phyloP scores from a whole-genome alignment of 176 grass and related monocot genomes.

The Carex kokanica region DNA sequence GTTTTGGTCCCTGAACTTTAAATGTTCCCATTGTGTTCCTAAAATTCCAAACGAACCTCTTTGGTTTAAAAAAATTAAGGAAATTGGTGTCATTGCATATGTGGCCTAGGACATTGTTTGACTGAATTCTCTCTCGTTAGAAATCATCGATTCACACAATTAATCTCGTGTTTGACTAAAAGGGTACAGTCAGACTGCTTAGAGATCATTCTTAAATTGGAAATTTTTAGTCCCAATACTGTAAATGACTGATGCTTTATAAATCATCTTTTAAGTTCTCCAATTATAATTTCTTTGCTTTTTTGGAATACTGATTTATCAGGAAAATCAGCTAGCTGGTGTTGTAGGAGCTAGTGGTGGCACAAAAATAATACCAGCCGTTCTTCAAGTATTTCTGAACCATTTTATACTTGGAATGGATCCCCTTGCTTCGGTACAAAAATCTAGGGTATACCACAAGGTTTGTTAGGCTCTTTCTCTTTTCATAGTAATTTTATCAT shows the following conservation, averaged over 20 bases:
- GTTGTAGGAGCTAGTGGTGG: constrained; percentile 79
- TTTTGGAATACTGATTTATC: background rate
- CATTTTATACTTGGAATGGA: constrained; percentile 74
- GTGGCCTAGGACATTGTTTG: background rate
- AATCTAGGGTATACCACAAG: constrained; percentile 71
- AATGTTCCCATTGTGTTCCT: background rate
- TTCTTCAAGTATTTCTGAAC: constrained; percentile 71
- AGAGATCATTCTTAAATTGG: background rate
- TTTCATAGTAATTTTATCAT: background rate
- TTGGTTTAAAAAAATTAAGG: background rate
- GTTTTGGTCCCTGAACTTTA: background rate
- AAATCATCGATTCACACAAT: background rate
- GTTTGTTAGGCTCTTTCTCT: constrained; percentile 18
- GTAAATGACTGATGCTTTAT: background rate
- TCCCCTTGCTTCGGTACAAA: constrained; percentile 61
- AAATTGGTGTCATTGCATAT: background rate
- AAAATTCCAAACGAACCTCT: background rate
- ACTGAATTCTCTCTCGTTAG: background rate
- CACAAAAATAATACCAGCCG: constrained; percentile 53
- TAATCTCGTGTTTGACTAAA: background rate
- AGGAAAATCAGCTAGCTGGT: constrained; percentile 65
- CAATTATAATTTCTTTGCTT: background rate
- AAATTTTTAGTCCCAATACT: background rate
- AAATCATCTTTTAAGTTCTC: background rate
- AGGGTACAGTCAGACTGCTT: background rate